phyloP scores from a whole-genome alignment of 2,329 filamentous ascomycete genomes.

The Monascus ruber region DNA sequence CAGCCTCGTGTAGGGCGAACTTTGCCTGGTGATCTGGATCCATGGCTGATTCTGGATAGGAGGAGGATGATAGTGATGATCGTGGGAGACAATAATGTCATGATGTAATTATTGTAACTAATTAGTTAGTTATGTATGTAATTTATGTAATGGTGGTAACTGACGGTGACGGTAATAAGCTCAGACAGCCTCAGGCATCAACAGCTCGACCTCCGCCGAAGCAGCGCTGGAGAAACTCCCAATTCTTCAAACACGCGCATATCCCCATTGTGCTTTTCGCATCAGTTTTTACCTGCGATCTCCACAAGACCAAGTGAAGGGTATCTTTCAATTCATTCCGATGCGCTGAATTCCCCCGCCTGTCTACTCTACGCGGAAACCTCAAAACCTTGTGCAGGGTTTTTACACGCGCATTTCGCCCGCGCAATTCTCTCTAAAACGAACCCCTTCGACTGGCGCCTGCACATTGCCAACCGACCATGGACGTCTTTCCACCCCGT shows the following conservation, averaged over 20 bases:
- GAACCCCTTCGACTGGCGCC: too few species aligned
- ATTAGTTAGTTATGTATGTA: not conserved
- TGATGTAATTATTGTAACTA: not conserved
- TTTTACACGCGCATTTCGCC: slow-evolving; percentile 10
- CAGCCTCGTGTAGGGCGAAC: slow-evolving; percentile 78
- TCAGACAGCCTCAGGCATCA: not conserved
- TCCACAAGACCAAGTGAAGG: not conserved
- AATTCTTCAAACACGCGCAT: too few species aligned
- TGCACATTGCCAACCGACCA: slow-evolving; percentile 5
- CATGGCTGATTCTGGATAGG: slow-evolving; percentile 19
- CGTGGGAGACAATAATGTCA: slow-evolving; percentile 11
- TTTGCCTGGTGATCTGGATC: slow-evolving; percentile 42
- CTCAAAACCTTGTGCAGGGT: slow-evolving; percentile 4
- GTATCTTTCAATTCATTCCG: not conserved
- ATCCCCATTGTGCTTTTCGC: too few species aligned
- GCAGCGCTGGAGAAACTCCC: not conserved
- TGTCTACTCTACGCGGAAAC: not conserved
- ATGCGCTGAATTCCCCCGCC: not conserved
- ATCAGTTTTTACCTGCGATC: slow-evolving; percentile 2
- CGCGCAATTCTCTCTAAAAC: not conserved
- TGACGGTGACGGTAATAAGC: too few species aligned
- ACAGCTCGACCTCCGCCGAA: slow-evolving; percentile 2
- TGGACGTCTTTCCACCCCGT: slow-evolving; percentile 21
- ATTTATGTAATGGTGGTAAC: not conserved
- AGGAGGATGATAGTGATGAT: slow-evolving; percentile 7